Evolutionary conservation across 495 filamentous ascomycete species (phyloP), one percentile per base, ranked within the genome.

Genomic region (Penicillium coprophilum): DNA sequence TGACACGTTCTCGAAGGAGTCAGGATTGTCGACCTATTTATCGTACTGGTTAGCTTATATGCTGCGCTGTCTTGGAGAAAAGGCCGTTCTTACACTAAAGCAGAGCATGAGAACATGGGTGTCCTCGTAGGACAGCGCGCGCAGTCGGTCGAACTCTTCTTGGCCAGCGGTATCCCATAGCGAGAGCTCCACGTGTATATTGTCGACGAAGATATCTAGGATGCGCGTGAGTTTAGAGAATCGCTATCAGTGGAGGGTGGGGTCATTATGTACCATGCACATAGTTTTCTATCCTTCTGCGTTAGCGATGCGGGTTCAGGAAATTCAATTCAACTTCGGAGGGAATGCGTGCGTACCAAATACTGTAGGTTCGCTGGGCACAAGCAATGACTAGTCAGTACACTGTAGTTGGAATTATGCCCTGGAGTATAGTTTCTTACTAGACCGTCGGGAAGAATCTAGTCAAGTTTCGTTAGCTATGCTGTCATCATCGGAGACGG

Each of bases 401-500:
- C 28, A 4, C 34, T 40, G 32, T 27, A 40, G 19, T 40, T 39
- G 36, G 20, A 40, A 27, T 23, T 23, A 12, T 47, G 44, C 15
- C 30, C n/a, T 11, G 28, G 6, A 10, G 4, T 20, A 31, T 5
- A 17, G 10, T 52, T 32, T 63, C 83, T 80, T 82, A 87, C 84
- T 98, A 98, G 63, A 98, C 94, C 32, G 94, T 96, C 41, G 94
- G 94, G 74, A 98, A 98, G 70, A 95, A 97, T 64, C 91, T 95
- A 67, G 32, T 27, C 17, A 27, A 23, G 19, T 13, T 4, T 10
- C 6, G 39, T 74, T 64, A 72, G 71, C 52, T 52, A 46, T 53
- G 27, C 47, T 44, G 41, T 30, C 12, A 38, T 36, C 24, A 27
- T 36, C 24, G 28, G 27, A 28, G 41, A 39, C 32, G 30, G 45